Conservation (phyloP, 345 rosid species). For the Gossypium raimondii region DNA sequence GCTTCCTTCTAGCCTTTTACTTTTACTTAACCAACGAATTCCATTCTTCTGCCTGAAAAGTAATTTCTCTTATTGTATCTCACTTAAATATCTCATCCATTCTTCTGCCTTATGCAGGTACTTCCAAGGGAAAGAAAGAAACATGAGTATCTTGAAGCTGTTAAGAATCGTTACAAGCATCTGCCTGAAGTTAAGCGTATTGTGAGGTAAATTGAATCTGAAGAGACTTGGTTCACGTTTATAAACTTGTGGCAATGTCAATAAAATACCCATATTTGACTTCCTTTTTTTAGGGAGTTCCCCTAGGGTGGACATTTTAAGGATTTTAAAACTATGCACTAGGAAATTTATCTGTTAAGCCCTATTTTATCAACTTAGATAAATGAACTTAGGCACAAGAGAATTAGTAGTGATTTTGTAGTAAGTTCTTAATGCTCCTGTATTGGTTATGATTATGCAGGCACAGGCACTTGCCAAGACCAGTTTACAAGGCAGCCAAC, state of each 20-base stretch:
- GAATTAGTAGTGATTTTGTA: background rate
- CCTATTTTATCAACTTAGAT: background rate
- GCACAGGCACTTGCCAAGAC: constrained; percentile 86
- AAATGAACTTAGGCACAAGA: background rate
- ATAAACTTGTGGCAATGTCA: background rate
- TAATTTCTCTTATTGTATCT: background rate
- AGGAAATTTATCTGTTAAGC: background rate
- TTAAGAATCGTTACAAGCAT: constrained; percentile 83
- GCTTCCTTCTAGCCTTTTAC: too few relatives aligned
- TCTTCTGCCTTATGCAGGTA: constrained; percentile 36
- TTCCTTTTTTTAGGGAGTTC: background rate
- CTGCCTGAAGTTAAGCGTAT: constrained; percentile 89
- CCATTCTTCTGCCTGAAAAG: background rate
- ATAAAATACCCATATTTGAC: background rate
- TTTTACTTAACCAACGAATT: too few relatives aligned
- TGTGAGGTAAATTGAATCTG: constrained; percentile 46
- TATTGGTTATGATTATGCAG: constrained; percentile 39
- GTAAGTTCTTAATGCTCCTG: background rate
- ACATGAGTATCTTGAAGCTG: constrained; percentile 78
- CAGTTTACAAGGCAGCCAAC: constrained; percentile 63
- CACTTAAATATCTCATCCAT: background rate
- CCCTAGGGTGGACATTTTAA: background rate
- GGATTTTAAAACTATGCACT: background rate
- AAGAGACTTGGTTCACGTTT: background rate
- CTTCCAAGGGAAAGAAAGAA: constrained; percentile 84